Evolutionary conservation across 495 filamentous ascomycete genomes (phyloP), one percentile per base, ranked within the genome.

Genomic region (Tuber microsphaerosporum): DNA sequence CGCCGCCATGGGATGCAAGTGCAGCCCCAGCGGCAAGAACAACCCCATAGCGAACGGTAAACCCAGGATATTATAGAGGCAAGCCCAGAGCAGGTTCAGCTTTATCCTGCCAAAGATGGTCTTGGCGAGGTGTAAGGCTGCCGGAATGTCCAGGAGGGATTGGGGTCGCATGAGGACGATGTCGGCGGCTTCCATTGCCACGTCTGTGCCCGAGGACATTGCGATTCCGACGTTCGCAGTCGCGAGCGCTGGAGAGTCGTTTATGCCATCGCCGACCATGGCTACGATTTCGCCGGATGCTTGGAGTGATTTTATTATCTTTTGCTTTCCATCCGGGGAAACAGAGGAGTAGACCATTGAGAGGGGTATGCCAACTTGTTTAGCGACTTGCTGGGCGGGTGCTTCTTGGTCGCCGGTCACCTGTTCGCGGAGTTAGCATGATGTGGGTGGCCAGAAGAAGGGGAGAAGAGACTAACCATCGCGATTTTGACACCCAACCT

Each of bases 191-290:
- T 99, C 95, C 90, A 99, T 94, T 56, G 95, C 95, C 2, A 99
- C 94, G 84, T 99, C 95, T 0, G 95, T 98, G 74, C 95, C 95
- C 0, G 90, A 92, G 26, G 92, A 88, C 82, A 99, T 91, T 26
- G 94, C 93, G 80, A 99, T 97, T 75, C 95, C 95, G 68, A 98
- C 90, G 75, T 94, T 89, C 43, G 95, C 94, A 2, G 93, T 97
- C 22, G 94, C 95, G 2, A 99, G 88, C 2, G 95, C 95, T 1
- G 95, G 95, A 0, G 94, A 97, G 86, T 99, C 95, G 84, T 99
- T 99, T 87, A 99, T 97, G 51, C 95, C 95, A 82, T 99, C 95
- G 72, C 95, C 95, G 37, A 98, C 95, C 95, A 99, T 98, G 79
- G 93, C 95, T 37, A 99, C 92, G 72, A 90, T 86, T 69, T 91